These are phyloP conservation scores for Puccinia triticina DNA, from an alignment of 1,284 basidiomycete genomes.

Conservation along the genomic window DNA sequence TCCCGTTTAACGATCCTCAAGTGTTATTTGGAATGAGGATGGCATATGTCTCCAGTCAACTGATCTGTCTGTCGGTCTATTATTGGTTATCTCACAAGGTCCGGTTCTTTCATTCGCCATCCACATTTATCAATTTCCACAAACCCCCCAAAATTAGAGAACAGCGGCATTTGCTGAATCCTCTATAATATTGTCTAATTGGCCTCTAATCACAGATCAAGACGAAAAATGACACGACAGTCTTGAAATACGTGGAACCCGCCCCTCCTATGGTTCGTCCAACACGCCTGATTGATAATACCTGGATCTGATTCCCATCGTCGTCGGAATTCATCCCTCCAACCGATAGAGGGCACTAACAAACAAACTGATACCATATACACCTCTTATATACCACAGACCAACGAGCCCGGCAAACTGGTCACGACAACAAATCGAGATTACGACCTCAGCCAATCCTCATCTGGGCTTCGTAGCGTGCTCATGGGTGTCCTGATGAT, in stretches of 20 bases:
- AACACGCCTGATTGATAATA: conserved; percentile 56
- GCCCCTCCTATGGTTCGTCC: conserved; percentile 61
- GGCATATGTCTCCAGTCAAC: conserved; percentile 77
- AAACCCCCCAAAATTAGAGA: too few relatives aligned
- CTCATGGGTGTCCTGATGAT: conserved; percentile 84
- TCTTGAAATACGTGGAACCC: conserved; percentile 79
- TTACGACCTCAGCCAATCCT: conserved; percentile 73
- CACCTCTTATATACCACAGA: conserved; percentile 61
- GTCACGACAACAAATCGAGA: conserved; percentile 90
- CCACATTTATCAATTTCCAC: neutral
- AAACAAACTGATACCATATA: neutral
- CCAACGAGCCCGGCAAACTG: conserved; percentile 74
- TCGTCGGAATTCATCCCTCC: neutral
- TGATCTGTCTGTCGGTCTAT: conserved; percentile 72
- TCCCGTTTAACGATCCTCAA: conserved; percentile 86
- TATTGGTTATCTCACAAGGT: conserved; percentile 75
- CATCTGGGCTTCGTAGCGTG: conserved; percentile 64
- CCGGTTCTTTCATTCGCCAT: neutral
- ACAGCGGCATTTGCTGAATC: conserved; percentile 25
- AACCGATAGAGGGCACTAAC: neutral
- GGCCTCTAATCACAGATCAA: conserved; percentile 69
- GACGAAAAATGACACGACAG: conserved; percentile 90
- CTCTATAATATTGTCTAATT: neutral
- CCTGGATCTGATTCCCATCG: neutral
- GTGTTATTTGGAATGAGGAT: conserved; percentile 80